A percentile compares a stretch with the other conserved stretches of the same genome.
Conservation (phyloP, 768 basidiomycete genomes). For the Thelephora aurantiotincta region DNA sequence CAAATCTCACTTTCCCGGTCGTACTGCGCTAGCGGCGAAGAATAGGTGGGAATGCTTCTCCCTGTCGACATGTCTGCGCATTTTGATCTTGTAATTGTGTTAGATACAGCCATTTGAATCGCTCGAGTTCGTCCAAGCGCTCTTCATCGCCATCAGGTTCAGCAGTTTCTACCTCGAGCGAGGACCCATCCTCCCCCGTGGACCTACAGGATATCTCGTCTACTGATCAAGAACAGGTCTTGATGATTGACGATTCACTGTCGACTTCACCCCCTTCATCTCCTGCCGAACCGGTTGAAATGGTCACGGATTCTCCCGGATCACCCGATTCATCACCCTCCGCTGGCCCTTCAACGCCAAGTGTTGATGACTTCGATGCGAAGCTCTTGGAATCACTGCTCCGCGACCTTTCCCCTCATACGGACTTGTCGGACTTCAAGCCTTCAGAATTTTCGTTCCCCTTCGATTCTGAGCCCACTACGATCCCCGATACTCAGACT, state of each 20-base stretch:
- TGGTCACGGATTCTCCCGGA: too few relatives aligned
- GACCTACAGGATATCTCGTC: neutral
- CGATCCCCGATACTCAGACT: neutral
- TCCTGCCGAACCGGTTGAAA: neutral
- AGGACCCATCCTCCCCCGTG: neutral
- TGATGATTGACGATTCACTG: neutral
- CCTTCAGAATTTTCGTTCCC: neutral
- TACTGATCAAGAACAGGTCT: neutral
- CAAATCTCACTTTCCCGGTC: slow-evolving; percentile 44
- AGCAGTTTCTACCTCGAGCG: neutral
- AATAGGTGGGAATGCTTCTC: slow-evolving; percentile 27
- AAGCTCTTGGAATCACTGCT: too few relatives aligned
- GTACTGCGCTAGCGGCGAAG: slow-evolving; percentile 45
- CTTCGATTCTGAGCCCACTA: neutral
- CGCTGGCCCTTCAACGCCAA: too few relatives aligned
- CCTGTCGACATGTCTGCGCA: neutral
- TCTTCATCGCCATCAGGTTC: neutral
- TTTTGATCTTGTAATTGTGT: slow-evolving; percentile 1
- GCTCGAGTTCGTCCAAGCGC: neutral
- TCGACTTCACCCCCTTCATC: neutral
- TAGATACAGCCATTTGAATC: slow-evolving; percentile 27
- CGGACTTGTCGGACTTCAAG: neutral
- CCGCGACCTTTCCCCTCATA: too few relatives aligned
- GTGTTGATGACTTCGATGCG: too few relatives aligned
- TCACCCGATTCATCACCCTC: too few relatives aligned